Conservation (phyloP, 2,329 filamentous ascomycete genomes). For the Cyphellophora europaea region DNA sequence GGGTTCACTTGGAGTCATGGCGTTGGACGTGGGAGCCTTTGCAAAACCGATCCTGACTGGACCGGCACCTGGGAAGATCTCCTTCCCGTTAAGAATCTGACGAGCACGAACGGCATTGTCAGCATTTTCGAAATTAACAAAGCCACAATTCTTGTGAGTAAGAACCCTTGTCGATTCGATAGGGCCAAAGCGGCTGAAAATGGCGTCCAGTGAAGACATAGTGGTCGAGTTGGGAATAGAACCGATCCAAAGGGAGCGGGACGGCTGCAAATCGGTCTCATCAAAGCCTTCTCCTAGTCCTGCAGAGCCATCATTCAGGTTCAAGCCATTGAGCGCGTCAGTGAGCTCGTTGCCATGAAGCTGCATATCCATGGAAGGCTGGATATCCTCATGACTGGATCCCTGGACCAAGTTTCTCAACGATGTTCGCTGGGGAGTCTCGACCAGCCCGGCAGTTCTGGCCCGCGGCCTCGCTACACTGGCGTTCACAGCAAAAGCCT, state of each 20-base stretch:
- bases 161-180: slow-evolving; percentile 88
- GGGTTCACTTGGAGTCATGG: slow-evolving; percentile 75
- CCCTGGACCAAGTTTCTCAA: slow-evolving; percentile 68
- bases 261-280: slow-evolving; percentile 66
- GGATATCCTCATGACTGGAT: slow-evolving; percentile 31
- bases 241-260: slow-evolving; percentile 89
- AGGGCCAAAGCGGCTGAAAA: slow-evolving; percentile 86
- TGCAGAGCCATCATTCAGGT: slow-evolving; percentile 10
- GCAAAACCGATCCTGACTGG: slow-evolving; percentile 95
- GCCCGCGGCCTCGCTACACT: slow-evolving; percentile 76
- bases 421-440: slow-evolving; percentile 57
- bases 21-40: slow-evolving; percentile 78
- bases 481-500: slow-evolving; percentile 80
- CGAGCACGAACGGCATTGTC: slow-evolving; percentile 89
- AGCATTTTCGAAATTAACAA: slow-evolving; percentile 90
- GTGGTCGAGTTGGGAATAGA: slow-evolving; percentile 97
- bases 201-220: slow-evolving; percentile 84
- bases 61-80: slow-evolving; percentile 94
- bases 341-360: slow-evolving; percentile 9
- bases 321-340: slow-evolving; percentile 14
- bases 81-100: slow-evolving; percentile 82
- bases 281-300: slow-evolving; percentile 60
- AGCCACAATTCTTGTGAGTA: slow-evolving; percentile 97
- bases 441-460: slow-evolving; percentile 82
- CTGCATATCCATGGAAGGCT: slow-evolving; percentile 8